Base-by-base conservation (phyloP, 257 asterid species). In the Voacanga thouarsii region DNA sequence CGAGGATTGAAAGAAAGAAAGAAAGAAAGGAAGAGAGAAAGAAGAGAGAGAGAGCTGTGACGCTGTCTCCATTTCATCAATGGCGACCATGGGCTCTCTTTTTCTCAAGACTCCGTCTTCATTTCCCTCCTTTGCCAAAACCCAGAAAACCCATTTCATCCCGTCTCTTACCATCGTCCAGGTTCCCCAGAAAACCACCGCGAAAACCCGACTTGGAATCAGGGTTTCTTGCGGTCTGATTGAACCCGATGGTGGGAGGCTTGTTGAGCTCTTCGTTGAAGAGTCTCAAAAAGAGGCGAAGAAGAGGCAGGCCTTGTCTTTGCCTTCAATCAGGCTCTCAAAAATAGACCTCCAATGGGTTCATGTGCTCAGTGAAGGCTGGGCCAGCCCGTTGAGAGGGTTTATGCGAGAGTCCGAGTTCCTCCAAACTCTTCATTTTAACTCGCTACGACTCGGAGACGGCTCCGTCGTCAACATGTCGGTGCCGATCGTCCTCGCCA, bases 341-440 rank as follows among this genome's bases (percentile, higher is more conserved):
- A 67, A 33, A 77, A 88, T 92, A 33, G 99, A 96, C 70, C 92
- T 93, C 18, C 93, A 96, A 65, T 96, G 99, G 99, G 94, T 96
- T 59, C 99, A 96, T 80, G 97, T 96, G 77, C 90, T 96, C 80
- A 90, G 98, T 73, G 98, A 93, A 84, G 99, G 98, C 59, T 95
- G 99, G 98, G 99, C 99, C 5, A 93, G 97, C 87, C 99, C 99
- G 3, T 85, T 96, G 86, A 86, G 84, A 80, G 99, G 99, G 7
- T 96, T 93, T 80, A 93, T 96, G 98, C 84, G 94, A 89, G 97
- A 96, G 86, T 79, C 92, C 45, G 97, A 96, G 99, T 93, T 89
- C 97, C 97, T 96, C 94, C 98, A 95, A 90, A 90, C 97, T 75
- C 97, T 95, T 90, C 99, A 95, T 95, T 95, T 91, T 37, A 88